phyloP scores from a whole-genome alignment of 441 rosid genomes.

The Erodium moschatum region DNA sequence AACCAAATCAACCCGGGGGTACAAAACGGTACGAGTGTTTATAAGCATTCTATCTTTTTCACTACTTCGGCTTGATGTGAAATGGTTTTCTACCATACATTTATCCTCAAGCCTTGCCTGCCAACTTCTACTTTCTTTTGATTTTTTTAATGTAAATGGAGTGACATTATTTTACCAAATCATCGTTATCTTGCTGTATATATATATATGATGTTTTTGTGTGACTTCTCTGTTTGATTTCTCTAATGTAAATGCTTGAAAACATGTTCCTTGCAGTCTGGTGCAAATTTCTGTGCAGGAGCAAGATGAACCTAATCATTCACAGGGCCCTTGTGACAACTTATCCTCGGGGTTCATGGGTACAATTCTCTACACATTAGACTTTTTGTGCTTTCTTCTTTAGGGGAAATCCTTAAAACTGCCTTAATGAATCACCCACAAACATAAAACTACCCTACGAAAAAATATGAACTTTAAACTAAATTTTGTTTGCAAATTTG shows the following conservation, averaged over 20 bases:
- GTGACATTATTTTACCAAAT: slow-evolving; percentile 6
- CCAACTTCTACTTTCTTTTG: neutral
- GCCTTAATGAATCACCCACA: no score
- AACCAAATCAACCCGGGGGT: slow-evolving; percentile 38
- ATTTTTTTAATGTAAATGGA: neutral
- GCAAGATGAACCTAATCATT: slow-evolving; percentile 40
- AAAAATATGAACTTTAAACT: no score
- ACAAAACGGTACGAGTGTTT: slow-evolving; percentile 28
- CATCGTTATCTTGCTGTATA: neutral
- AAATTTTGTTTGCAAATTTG: no score
- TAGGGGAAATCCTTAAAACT: no score
- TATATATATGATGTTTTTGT: no score
- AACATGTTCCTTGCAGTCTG: slow-evolving; percentile 38
- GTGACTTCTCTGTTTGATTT: neutral
- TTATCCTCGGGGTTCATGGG: slow-evolving; percentile 45
- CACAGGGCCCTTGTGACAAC: slow-evolving; percentile 43
- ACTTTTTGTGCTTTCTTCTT: slow-evolving; percentile 18
- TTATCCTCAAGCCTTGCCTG: neutral
- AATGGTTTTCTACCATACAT: neutral
- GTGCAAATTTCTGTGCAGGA: slow-evolving; percentile 39
- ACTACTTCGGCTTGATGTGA: neutral
- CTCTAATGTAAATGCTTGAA: slow-evolving; percentile 6
- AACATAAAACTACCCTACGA: no score
- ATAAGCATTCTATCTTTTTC: neutral
- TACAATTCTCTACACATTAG: slow-evolving; percentile 28